Evolutionary conservation across 352 stramenopile genomes (phyloP).

Genomic region (Halophytophthora polymorphica): DNA sequence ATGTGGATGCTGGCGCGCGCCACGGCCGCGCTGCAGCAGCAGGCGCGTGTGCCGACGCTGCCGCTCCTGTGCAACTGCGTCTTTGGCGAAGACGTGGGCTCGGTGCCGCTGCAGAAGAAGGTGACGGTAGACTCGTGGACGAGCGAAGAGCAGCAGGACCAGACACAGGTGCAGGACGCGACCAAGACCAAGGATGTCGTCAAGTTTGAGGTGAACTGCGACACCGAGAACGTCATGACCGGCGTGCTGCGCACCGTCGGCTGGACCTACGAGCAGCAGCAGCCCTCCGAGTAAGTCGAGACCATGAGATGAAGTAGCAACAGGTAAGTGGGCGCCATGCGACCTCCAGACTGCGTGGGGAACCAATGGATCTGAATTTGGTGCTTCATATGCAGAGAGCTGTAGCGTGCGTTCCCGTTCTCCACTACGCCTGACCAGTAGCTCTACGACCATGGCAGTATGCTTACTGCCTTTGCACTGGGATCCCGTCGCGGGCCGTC

Average conservation of each 20-base stretch:
- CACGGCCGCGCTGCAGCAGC: conserved; percentile 36
- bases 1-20: conserved; percentile 62
- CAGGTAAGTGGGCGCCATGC: too few species aligned
- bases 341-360: too few species aligned
- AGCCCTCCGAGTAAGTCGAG: too few species aligned
- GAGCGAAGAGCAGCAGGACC: conserved; percentile 12
- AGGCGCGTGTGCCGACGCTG: conserved; percentile 44
- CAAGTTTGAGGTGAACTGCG: conserved; percentile 24
- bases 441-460: too few species aligned
- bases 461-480: too few species aligned
- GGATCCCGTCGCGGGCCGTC: too few species aligned
- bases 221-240: conserved; percentile 18
- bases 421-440: too few species aligned
- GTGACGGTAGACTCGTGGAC: conserved; percentile 30
- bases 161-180: not conserved
- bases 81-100: conserved; percentile 30
- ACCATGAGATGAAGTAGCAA: too few species aligned
- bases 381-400: too few species aligned
- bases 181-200: conserved; percentile 8
- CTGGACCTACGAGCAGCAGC: conserved; percentile 22
- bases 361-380: too few species aligned
- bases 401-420: too few species aligned
- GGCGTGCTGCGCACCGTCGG: conserved; percentile 52
- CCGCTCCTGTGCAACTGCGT: conserved; percentile 56
- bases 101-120: conserved; percentile 30